phyloP scores from a whole-genome alignment of 192 early-diverging fungal species.

The Spizellomyces sp. region DNA sequence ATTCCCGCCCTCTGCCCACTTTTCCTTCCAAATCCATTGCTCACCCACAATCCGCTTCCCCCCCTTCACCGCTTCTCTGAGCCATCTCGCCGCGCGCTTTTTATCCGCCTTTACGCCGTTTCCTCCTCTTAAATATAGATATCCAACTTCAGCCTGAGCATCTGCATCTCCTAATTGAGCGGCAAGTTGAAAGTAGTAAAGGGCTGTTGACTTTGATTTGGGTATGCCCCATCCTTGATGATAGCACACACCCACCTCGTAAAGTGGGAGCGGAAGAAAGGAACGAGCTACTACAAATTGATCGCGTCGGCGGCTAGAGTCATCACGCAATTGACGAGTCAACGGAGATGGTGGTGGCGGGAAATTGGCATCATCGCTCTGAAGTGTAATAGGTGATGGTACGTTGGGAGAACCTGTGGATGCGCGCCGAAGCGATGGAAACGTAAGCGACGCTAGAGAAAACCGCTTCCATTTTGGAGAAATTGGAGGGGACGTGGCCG shows the following conservation, averaged over 20 bases:
- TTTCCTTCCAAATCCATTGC: conserved; percentile 40
- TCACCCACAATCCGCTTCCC: conserved; percentile 31
- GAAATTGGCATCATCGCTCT: neutral
- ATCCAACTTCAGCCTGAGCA: conserved; percentile 28
- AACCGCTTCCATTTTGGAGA: neutral
- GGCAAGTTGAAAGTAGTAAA: conserved; percentile 36
- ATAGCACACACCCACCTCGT: conserved; percentile 36
- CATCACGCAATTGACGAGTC: neutral
- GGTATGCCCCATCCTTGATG: conserved; percentile 42
- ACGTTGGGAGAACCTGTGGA: neutral
- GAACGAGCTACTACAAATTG: conserved; percentile 2
- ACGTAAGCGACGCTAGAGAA: neutral
- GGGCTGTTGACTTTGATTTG: conserved; percentile 17
- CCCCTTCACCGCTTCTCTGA: conserved; percentile 25
- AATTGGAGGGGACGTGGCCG: neutral
- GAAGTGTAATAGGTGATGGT: too few relatives aligned
- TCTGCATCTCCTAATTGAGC: conserved; percentile 38
- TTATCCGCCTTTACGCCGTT: conserved; percentile 19
- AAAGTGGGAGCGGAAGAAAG: conserved; percentile 35
- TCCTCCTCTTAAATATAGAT: conserved; percentile 10
- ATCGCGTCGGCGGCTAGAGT: neutral
- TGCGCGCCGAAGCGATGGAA: neutral
- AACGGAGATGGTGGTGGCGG: neutral
- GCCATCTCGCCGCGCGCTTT: conserved; percentile 36
- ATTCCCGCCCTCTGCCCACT: conserved; percentile 29